phyloP scores from a whole-genome alignment of 352 stramenopile genomes.

The Phytopythium aichiense region DNA sequence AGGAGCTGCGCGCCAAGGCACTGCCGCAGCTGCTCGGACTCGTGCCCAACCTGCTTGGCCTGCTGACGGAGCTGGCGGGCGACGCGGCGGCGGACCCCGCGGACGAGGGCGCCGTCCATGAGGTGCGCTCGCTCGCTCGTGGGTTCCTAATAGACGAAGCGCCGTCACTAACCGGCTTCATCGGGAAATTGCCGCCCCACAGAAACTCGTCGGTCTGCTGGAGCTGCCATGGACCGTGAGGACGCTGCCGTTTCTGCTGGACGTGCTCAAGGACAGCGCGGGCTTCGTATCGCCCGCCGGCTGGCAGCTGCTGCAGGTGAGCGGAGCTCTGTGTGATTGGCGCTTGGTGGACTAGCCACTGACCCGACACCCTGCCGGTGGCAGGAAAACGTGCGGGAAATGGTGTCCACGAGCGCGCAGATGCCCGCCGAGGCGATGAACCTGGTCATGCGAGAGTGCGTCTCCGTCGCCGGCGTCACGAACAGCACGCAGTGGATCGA shows the following conservation, averaged over 20 bases:
- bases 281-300: constrained; percentile 34
- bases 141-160: neutral
- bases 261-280: constrained; percentile 49
- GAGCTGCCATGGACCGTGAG: constrained; percentile 58
- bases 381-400: constrained; percentile 41
- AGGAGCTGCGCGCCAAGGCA: constrained; percentile 21
- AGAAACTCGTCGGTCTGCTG: constrained; percentile 61
- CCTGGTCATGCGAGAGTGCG: constrained; percentile 55
- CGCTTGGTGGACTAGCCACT: neutral
- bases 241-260: constrained; percentile 52
- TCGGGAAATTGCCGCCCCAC: neutral
- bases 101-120: constrained; percentile 13
- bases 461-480: constrained; percentile 44
- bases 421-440: constrained; percentile 53
- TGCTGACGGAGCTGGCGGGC: constrained; percentile 28
- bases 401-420: constrained; percentile 32
- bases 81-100: neutral
- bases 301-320: constrained; percentile 57
- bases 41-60: constrained; percentile 45
- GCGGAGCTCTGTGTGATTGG: too few species aligned
- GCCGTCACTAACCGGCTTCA: neutral
- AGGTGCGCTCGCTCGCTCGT: constrained; percentile 15
- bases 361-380: neutral
- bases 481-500: constrained; percentile 43
- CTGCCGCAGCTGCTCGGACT: constrained; percentile 62